Evolutionary conservation across 371 early-diverging fungal genomes (phyloP).

Genomic region (Rhizopus delemar): DNA sequence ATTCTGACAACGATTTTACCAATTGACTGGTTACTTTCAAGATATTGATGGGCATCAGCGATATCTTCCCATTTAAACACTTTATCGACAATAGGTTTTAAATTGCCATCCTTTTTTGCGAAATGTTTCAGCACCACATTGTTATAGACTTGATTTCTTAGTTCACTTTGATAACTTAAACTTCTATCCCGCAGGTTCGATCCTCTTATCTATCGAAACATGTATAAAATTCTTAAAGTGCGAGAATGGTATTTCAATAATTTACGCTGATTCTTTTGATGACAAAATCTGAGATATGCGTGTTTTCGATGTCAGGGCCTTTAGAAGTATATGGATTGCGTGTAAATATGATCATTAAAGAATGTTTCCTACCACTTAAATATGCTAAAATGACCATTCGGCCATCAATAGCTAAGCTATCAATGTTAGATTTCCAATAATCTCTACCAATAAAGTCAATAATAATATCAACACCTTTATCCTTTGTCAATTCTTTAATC

Average conservation of each 20-base stretch:
- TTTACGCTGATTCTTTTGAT: conserved; percentile 66
- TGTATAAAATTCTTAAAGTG: background rate
- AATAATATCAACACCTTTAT: conserved; percentile 68
- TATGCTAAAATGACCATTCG: conserved; percentile 72
- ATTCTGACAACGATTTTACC: conserved; percentile 60
- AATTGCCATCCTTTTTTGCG: conserved; percentile 37
- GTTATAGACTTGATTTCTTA: conserved; percentile 51
- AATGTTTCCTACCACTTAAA: conserved; percentile 51
- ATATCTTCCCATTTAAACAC: conserved; percentile 71
- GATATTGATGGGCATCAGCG: conserved; percentile 60
- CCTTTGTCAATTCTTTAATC: conserved; percentile 56
- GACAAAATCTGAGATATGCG: conserved; percentile 57
- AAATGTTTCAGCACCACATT: conserved; percentile 51
- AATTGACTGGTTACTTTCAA: conserved; percentile 65
- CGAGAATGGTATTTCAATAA: background rate
- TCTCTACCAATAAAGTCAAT: conserved; percentile 74
- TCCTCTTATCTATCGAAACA: conserved; percentile 59
- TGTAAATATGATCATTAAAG: background rate
- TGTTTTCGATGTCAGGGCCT: background rate
- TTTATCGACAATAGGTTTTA: conserved; percentile 60
- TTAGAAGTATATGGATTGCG: background rate
- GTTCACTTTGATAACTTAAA: conserved; percentile 59
- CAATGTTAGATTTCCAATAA: conserved; percentile 68
- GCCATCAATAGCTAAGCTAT: conserved; percentile 68
- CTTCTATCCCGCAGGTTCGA: conserved; percentile 69